Conservation (phyloP, 1,139 yeast species). For the Insectozyma bohioensis region DNA sequence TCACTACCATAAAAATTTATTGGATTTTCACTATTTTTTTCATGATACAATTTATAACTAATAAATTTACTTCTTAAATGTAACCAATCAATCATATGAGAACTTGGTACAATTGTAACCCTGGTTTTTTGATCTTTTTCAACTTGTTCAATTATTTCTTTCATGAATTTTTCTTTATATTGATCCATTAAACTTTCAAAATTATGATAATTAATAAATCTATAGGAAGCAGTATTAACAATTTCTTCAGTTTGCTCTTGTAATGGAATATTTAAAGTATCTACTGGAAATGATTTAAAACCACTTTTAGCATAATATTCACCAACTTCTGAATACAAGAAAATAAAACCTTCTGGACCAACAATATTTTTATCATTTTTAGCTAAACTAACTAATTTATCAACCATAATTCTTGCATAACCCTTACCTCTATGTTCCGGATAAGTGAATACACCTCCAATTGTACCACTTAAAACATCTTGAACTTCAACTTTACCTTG, state of each 20-base stretch:
- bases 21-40: slow-evolving; percentile 10
- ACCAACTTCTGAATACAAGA: slow-evolving; percentile 72
- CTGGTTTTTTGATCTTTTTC: slow-evolving; percentile 28
- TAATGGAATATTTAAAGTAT: slow-evolving; percentile 24
- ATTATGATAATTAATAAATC: slow-evolving; percentile 30
- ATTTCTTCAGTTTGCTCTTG: neutral
- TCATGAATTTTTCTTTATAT: slow-evolving; percentile 22
- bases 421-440: slow-evolving; percentile 61
- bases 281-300: slow-evolving; percentile 52
- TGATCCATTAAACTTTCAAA: slow-evolving; percentile 27
- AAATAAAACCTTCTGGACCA: slow-evolving; percentile 43
- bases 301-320: slow-evolving; percentile 63
- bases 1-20: slow-evolving; percentile 25
- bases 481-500: slow-evolving; percentile 20
- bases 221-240: slow-evolving; percentile 10
- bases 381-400: slow-evolving; percentile 35
- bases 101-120: slow-evolving; percentile 29
- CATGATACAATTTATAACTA: slow-evolving; percentile 28
- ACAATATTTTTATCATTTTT: slow-evolving; percentile 18
- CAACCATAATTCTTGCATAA: slow-evolving; percentile 62
- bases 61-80: slow-evolving; percentile 43
- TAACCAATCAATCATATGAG: slow-evolving; percentile 43
- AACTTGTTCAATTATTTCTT: slow-evolving; percentile 19
- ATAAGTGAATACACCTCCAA: slow-evolving; percentile 68
- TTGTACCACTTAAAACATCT: slow-evolving; percentile 46